phyloP scores from a whole-genome alignment of 805 yeast species.

The Ogataea henricii region DNA sequence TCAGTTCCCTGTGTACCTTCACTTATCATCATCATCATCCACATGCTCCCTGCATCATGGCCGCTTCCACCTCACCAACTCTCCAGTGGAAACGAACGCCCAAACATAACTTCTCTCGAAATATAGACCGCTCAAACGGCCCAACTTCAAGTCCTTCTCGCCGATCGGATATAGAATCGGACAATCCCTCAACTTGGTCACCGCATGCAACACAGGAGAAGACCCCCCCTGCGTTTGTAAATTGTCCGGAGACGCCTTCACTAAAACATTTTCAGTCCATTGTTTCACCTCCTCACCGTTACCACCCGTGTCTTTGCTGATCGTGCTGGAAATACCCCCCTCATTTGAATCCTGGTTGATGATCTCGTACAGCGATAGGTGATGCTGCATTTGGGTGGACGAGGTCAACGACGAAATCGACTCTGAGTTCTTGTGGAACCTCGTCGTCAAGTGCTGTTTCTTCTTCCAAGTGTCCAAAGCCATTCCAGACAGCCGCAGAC shows the following conservation, averaged over 20 bases:
- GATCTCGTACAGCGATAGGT: slow-evolving; percentile 28
- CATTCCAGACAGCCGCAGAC: slow-evolving; percentile 13
- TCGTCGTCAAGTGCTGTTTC: slow-evolving; percentile 14
- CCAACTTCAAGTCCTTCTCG: slow-evolving; percentile 34
- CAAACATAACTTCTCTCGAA: slow-evolving; percentile 37
- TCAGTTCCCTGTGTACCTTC: no score
- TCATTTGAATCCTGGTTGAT: slow-evolving; percentile 27
- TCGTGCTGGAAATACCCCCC: slow-evolving; percentile 7
- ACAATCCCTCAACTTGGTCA: slow-evolving; percentile 26
- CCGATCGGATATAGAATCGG: slow-evolving; percentile 38
- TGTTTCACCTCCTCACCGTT: neutral
- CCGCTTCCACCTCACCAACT: slow-evolving; percentile 41
- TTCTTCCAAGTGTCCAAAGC: slow-evolving; percentile 15
- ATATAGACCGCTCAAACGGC: slow-evolving; percentile 35
- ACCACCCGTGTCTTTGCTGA: neutral
- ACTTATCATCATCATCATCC: no score
- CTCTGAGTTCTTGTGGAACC: slow-evolving; percentile 21
- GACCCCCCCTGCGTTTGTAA: neutral
- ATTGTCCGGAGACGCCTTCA: neutral
- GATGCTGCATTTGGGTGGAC: slow-evolving; percentile 27
- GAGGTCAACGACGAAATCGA: slow-evolving; percentile 35
- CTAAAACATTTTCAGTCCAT: slow-evolving; percentile 1
- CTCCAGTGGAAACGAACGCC: slow-evolving; percentile 41
- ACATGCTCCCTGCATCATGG: no score
- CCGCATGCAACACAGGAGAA: slow-evolving; percentile 27